Evolutionary conservation across 768 basidiomycete genomes (phyloP), one percentile per base, ranked within the genome.

Genomic region (Boletus rufocinnamomeus): DNA sequence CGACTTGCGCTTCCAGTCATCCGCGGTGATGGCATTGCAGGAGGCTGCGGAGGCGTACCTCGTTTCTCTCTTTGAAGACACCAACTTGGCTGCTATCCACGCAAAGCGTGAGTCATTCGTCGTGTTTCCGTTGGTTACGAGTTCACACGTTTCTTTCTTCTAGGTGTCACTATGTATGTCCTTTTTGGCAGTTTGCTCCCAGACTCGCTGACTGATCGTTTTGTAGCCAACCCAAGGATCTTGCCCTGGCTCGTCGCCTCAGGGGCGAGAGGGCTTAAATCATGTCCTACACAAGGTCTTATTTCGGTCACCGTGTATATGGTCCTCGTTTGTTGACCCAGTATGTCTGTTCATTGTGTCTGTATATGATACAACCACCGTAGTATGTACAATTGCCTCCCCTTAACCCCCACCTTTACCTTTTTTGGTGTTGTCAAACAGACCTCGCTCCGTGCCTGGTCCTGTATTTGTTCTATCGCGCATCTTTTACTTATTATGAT

Each of bases 1-100:
- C 65, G 89, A 92, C 73, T 79, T 96, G 63, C 92, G 94, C 69
- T 95, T 95, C 92, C 94, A 96, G 77, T 94, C 92, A 3, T 95
- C 93, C 27, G 93, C 93, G 38, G 91, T 95, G 64, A 91, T 92
- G 84, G 93, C 93, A 48, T 83, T 95, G 59, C 93, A 95, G 78
- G 93, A 95, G 74, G 93, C 92, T 50, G 89, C 91, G 50, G 93
- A 95, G 80, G 89, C 88, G 28, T 91, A 91, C 77, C 88, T 91
- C 57, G 89, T 91, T 68, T 90, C 87, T 27, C 82, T 92, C 72
- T 92, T 92, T 67, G 90, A 92, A 67, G 90, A 92, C 79, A 92
- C 90, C 59, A 92, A 92, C 80, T 86, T 93, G 84, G 91, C 91
- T 64, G 91, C 91, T 56, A 93, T 93, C 74, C 91, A 93, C 70